Evolutionary conservation across 2,329 filamentous ascomycete genomes (phyloP).

Genomic region (Pyricularia sp.): DNA sequence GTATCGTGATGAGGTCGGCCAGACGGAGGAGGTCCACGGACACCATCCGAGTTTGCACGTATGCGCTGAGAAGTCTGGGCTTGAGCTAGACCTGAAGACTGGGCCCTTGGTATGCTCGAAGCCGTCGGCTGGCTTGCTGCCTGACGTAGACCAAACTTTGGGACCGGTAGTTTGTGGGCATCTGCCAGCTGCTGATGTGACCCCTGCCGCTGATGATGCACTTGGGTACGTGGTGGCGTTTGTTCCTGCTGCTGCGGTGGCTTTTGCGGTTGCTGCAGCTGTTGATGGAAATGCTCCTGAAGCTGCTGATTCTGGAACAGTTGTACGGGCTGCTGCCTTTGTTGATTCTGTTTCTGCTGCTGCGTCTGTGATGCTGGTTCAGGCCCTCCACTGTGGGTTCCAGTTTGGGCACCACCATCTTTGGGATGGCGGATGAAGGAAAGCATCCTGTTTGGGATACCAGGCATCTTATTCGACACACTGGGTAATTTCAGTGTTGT

Average conservation of each 20-base stretch:
- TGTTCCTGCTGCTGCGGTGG: conserved; percentile 5
- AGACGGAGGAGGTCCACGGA: conserved; percentile 7
- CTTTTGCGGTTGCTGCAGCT: conserved; percentile 1
- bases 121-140: conserved; percentile 14
- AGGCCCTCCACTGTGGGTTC: conserved; percentile 1
- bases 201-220: conserved; percentile 17
- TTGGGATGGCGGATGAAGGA: conserved; percentile 11
- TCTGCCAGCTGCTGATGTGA: conserved; percentile 16
- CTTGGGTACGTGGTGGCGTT: conserved; percentile 10
- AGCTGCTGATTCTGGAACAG: conserved; percentile 5
- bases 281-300: conserved; percentile 1
- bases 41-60: conserved; percentile 12
- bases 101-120: background rate
- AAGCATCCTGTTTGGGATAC: background rate
- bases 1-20: conserved; percentile 14
- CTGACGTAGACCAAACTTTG: conserved; percentile 16
- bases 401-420: conserved; percentile 5
- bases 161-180: conserved; percentile 22
- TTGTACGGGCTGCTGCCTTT: conserved; percentile 7
- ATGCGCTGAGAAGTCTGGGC: conserved; percentile 7
- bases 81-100: background rate
- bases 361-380: background rate
- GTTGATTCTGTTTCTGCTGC: conserved; percentile 2
- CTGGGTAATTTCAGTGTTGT: conserved; percentile 10
- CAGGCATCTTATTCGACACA: conserved; percentile 13